phyloP scores from a whole-genome alignment of 176 grass and related monocot species.

The Paspalum notatum region DNA sequence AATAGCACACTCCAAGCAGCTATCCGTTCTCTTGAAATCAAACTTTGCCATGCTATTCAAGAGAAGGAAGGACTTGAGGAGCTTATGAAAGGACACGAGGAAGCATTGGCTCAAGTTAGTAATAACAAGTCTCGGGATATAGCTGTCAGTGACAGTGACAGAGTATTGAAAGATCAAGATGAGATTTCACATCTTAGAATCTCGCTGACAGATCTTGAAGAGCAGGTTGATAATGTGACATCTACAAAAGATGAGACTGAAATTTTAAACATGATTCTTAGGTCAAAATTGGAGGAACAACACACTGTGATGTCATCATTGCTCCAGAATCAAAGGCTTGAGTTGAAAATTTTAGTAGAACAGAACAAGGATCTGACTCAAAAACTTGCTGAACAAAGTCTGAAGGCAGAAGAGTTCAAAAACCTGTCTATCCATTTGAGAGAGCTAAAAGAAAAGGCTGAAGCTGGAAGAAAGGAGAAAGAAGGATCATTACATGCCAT shows the following conservation, averaged over 20 bases:
- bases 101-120: slow-evolving; percentile 41
- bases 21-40: slow-evolving; percentile 52
- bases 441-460: slow-evolving; percentile 88
- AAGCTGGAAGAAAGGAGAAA: slow-evolving; percentile 80
- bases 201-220: slow-evolving; percentile 51
- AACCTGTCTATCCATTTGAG: slow-evolving; percentile 85
- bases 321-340: slow-evolving; percentile 54
- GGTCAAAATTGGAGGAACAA: slow-evolving; percentile 87
- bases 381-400: slow-evolving; percentile 82
- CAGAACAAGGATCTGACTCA: slow-evolving; percentile 71
- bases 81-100: slow-evolving; percentile 38
- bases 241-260: slow-evolving; percentile 61
- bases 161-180: slow-evolving; percentile 55
- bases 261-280: slow-evolving; percentile 77
- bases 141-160: slow-evolving; percentile 35
- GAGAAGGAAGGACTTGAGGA: slow-evolving; percentile 59
- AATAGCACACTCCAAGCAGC: slow-evolving; percentile 52
- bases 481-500: slow-evolving; percentile 69
- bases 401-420: slow-evolving; percentile 93
- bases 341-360: slow-evolving; percentile 68
- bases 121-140: slow-evolving; percentile 47
- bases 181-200: slow-evolving; percentile 70
- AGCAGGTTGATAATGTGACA: slow-evolving; percentile 64
- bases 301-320: slow-evolving; percentile 51
- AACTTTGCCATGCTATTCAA: slow-evolving; percentile 38